Evolutionary conservation across 257 asterid genomes (phyloP), one percentile per base, ranked within the genome.

Genomic region (Solanum paucissectum): DNA sequence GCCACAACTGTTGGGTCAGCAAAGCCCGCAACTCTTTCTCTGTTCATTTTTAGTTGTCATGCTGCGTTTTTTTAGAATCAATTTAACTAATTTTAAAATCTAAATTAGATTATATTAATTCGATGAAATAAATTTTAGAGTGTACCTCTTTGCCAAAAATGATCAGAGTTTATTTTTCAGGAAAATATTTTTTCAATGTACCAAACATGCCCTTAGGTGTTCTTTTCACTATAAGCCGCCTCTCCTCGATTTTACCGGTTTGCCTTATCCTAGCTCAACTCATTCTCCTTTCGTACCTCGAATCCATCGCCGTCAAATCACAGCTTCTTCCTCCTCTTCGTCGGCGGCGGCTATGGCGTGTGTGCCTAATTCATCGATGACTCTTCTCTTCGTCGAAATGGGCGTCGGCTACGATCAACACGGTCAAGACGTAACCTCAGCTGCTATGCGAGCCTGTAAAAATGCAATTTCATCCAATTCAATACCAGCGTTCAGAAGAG

Each of bases 371-470:
- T 92, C 98, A 88, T 91, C 96, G 18, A 93, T 97, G 92, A 97
- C 92, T 87, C 98, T 97, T 81, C 88, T 97, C 89, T 97, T 97
- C 87, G 98, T 97, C 32, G 99, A 97, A 90, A 97, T 95, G 98
- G 99, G 99, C 49, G 99, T 97, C 79, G 99, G 99, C 25, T 95
- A 95, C 88, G 99, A 97, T 94, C 99, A 97, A 88, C 99, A 97
- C 34, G 99, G 99, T 90, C 98, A 95, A 93, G 96, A 96, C 89
- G 89, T 96, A 68, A 95, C 98, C 3, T 91, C 96, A 36, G 98
- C 98, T n/a, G 98, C 99, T 37, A 94, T 93, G 99, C 91, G 97
- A 85, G 99, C 99, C 86, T 96, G 99, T 83, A 89, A 94, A 81
- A 97, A 95, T 89, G 98, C 99, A 14, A 96, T 96, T 74, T 91